These are phyloP conservation scores for Xylaria multiplex DNA, from an alignment of 2,329 filamentous ascomycete genomes.

Conservation along the genomic window DNA sequence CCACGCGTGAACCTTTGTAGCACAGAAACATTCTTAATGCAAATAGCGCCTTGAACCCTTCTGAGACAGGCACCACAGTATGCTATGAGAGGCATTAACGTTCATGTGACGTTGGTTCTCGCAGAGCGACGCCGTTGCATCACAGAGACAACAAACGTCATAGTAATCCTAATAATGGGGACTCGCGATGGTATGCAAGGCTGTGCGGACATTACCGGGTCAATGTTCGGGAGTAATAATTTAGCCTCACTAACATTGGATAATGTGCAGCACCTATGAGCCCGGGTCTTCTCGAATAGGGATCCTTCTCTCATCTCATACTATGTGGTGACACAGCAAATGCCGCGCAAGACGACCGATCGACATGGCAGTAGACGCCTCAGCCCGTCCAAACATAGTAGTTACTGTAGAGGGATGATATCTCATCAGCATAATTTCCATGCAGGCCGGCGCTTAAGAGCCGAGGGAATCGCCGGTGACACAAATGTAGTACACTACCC, in stretches of 20 bases:
- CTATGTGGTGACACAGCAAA: neutral
- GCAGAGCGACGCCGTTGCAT: slow-evolving; percentile 14
- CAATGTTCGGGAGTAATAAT: slow-evolving; percentile 8
- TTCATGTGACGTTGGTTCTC: neutral
- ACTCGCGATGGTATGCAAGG: slow-evolving; percentile 9
- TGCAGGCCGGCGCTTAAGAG: slow-evolving; percentile 18
- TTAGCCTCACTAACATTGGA: slow-evolving; percentile 4
- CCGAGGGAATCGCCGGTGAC: slow-evolving; percentile 2
- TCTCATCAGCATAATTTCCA: neutral
- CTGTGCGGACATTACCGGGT: slow-evolving; percentile 20
- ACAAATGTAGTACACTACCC: neutral
- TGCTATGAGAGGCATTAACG: neutral
- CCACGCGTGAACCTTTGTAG: neutral
- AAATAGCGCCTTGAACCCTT: neutral
- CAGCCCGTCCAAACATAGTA: slow-evolving; percentile 31
- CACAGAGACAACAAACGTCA: slow-evolving; percentile 13
- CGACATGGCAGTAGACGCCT: slow-evolving; percentile 8
- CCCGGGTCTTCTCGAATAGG: slow-evolving; percentile 9
- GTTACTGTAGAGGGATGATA: neutral
- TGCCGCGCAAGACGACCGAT: slow-evolving; percentile 7
- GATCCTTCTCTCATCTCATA: neutral
- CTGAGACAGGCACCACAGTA: neutral
- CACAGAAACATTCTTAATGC: slow-evolving; percentile 1
- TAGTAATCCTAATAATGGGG: neutral
- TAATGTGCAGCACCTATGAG: neutral